A percentile compares a stretch with the other conserved stretches of the same genome.
Evolutionary conservation across 1,284 basidiomycete species (phyloP).

Genomic region (Ustilago shanxiensis): DNA sequence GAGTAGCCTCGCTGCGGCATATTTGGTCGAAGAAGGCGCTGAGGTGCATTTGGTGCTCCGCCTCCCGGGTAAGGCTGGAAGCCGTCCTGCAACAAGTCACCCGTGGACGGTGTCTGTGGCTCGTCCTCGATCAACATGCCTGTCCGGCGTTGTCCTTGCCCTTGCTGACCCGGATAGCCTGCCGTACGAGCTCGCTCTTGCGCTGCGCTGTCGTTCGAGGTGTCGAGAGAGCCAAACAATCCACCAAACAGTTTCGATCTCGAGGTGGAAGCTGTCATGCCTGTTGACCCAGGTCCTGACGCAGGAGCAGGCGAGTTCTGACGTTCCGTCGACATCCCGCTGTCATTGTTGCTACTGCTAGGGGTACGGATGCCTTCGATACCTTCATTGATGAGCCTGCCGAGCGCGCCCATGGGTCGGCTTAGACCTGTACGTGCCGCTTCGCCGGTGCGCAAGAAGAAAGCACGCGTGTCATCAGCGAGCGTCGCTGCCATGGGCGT

Average conservation of each 20-base stretch:
- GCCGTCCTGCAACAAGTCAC: slow-evolving; percentile 40
- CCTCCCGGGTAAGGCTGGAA: slow-evolving; percentile 41
- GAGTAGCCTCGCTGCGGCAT: slow-evolving; percentile 46
- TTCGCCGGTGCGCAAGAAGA: slow-evolving; percentile 68
- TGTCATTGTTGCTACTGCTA: slow-evolving; percentile 40
- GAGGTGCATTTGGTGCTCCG: slow-evolving; percentile 44
- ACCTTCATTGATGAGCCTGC: slow-evolving; percentile 64
- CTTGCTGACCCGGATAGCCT: slow-evolving; percentile 27
- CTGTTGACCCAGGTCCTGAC: not conserved
- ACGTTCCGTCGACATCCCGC: slow-evolving; percentile 45
- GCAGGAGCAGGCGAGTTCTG: slow-evolving; percentile 38
- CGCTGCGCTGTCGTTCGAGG: slow-evolving; percentile 17
- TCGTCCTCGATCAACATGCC: slow-evolving; percentile 37
- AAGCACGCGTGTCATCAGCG: slow-evolving; percentile 67
- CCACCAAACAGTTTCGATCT: slow-evolving; percentile 48
- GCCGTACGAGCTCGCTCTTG: slow-evolving; percentile 15
- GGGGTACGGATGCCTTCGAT: slow-evolving; percentile 64
- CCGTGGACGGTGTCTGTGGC: slow-evolving; percentile 50
- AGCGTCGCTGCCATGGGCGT: slow-evolving; percentile 55
- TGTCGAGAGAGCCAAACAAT: slow-evolving; percentile 44
- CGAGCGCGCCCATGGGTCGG: slow-evolving; percentile 64
- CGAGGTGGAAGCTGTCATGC: slow-evolving; percentile 46
- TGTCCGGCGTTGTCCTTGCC: slow-evolving; percentile 15
- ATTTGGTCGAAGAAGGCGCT: slow-evolving; percentile 40
- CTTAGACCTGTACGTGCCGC: slow-evolving; percentile 64